A percentile compares a stretch with the other conserved stretches of the same genome.
Conservation (phyloP, 257 asterid species). For the Rehmannia glutinosa region DNA sequence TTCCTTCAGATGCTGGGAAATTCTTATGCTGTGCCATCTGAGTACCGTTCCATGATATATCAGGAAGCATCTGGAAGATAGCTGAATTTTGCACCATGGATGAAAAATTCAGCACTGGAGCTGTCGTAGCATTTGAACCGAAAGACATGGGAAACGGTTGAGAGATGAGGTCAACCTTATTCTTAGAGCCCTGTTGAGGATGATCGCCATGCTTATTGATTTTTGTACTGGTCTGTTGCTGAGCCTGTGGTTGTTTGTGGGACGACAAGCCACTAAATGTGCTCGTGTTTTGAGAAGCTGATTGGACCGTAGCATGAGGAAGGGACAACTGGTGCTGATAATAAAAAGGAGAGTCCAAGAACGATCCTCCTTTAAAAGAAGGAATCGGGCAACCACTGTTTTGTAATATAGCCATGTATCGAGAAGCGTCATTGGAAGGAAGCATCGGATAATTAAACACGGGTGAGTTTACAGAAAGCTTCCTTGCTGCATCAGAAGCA, state of each 20-base stretch:
- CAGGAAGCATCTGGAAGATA: constrained; percentile 43
- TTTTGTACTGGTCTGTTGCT: constrained; percentile 19
- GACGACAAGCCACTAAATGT: constrained; percentile 24
- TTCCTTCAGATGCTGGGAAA: constrained; percentile 34
- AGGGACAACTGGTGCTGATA: constrained; percentile 28
- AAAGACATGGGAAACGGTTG: constrained; percentile 33
- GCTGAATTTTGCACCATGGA: constrained; percentile 28
- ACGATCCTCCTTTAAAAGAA: constrained; percentile 29
- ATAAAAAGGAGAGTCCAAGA: constrained; percentile 35
- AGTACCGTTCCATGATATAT: constrained; percentile 24
- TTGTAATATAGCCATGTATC: constrained; percentile 37
- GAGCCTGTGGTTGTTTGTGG: constrained; percentile 23
- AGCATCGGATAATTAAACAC: constrained; percentile 24
- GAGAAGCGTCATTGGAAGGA: constrained; percentile 32
- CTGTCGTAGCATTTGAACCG: constrained; percentile 32
- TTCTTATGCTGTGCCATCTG: constrained; percentile 26
- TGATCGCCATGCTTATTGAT: constrained; percentile 22
- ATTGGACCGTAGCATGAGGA: constrained; percentile 21
- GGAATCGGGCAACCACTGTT: constrained; percentile 34
- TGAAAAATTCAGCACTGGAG: constrained; percentile 27
- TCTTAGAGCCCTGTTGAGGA: constrained; percentile 33
- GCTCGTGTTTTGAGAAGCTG: constrained; percentile 26
- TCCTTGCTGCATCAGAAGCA: constrained; percentile 29
- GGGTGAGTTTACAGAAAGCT: constrained; percentile 21
- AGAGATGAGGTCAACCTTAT: constrained; percentile 23